Conservation (phyloP, 352 stramenopile genomes). For the Globisporangium irregulare region DNA sequence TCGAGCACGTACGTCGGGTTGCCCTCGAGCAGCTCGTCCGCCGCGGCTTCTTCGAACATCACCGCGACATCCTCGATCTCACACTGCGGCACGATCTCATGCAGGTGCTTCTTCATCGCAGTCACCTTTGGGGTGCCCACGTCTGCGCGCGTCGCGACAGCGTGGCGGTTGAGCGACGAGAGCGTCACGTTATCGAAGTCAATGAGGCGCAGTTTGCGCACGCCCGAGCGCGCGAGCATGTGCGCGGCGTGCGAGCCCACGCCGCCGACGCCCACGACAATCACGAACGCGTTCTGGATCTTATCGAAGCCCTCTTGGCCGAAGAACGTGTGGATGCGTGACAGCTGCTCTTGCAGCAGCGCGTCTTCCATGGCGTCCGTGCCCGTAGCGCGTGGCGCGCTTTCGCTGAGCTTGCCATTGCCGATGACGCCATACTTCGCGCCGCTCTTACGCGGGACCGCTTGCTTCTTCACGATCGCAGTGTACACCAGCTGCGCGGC, state of each 20-base stretch:
- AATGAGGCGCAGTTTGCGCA: conserved; percentile 94
- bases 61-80: conserved; percentile 84
- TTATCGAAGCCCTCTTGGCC: conserved; percentile 88
- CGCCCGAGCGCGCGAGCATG: conserved; percentile 96
- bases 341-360: conserved; percentile 83
- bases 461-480: conserved; percentile 24
- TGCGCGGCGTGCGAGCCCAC: conserved; percentile 97
- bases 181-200: conserved; percentile 99
- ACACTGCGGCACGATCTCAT: conserved; percentile 73
- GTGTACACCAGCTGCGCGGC: conserved; percentile 43
- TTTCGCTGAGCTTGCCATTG: conserved; percentile 3
- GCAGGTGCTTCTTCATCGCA: conserved; percentile 82
- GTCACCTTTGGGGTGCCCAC: conserved; percentile 94
- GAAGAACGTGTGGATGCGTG: conserved; percentile 94
- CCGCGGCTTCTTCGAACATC: conserved; percentile 88
- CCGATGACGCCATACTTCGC: not conserved
- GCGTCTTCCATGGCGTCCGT: conserved; percentile 47
- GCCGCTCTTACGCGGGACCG: not conserved
- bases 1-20: conserved; percentile 95
- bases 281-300: conserved; percentile 88
- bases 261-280: conserved; percentile 96
- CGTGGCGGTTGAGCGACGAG: conserved; percentile 98
- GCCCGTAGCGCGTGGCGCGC: conserved; percentile 12
- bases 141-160: conserved; percentile 94
- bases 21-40: conserved; percentile 78